Conservation (phyloP, 805 yeast species). For the Zygoascus tannicola region DNA sequence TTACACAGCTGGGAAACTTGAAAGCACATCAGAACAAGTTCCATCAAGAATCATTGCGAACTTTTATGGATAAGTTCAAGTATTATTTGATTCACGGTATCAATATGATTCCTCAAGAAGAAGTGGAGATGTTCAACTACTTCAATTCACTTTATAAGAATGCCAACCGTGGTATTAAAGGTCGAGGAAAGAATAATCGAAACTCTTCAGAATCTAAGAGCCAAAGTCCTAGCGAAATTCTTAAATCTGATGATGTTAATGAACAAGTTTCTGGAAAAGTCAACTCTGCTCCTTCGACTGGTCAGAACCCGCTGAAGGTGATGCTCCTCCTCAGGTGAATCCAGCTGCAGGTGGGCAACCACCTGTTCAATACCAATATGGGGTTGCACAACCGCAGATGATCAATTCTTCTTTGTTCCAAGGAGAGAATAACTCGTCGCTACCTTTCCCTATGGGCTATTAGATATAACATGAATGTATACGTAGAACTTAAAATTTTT, state of each 20-base stretch:
- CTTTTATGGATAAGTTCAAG: constrained; percentile 44
- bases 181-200: constrained; percentile 59
- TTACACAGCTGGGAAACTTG: constrained; percentile 86
- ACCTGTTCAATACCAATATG: background rate
- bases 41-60: constrained; percentile 62
- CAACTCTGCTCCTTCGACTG: no score
- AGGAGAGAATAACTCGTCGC: constrained; percentile 2
- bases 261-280: no score
- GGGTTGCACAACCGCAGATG: constrained; percentile 2
- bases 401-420: constrained; percentile 7
- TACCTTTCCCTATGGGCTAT: constrained; percentile 12
- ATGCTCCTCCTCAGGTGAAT: constrained; percentile 5
- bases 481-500: no score
- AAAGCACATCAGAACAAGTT: constrained; percentile 91
- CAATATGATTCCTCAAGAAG: constrained; percentile 45
- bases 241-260: no score
- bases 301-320: no score
- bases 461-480: no score
- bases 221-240: constrained; percentile 1
- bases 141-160: constrained; percentile 78
- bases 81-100: constrained; percentile 21
- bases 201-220: constrained; percentile 8
- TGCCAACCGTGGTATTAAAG: constrained; percentile 83
- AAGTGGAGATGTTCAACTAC: constrained; percentile 61
- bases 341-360: background rate